phyloP scores from a whole-genome alignment of 1,139 yeast genomes.

The Candida anutae region DNA sequence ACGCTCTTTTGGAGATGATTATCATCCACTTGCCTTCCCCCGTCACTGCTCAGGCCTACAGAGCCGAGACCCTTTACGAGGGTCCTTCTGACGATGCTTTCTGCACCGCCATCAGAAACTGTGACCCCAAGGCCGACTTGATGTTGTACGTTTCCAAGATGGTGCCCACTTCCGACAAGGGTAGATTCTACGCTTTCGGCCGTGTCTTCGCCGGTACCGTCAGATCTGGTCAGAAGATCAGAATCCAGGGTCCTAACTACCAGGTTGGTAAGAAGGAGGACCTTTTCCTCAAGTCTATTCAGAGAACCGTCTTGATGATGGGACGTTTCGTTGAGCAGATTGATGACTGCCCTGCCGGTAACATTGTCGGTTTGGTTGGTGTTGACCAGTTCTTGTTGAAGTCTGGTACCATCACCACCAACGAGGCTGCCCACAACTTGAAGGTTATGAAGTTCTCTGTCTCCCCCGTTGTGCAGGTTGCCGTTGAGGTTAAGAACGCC shows the following conservation, averaged over 20 bases:
- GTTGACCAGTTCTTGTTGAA: slow-evolving; percentile 98
- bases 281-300: slow-evolving; percentile 92
- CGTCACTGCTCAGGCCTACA: slow-evolving; percentile 97
- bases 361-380: slow-evolving; percentile 99
- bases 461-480: slow-evolving; percentile 99
- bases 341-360: slow-evolving; percentile 99
- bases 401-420: slow-evolving; percentile 98
- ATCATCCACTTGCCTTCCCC: slow-evolving; percentile 98
- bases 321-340: slow-evolving; percentile 97
- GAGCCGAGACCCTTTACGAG: slow-evolving; percentile 99
- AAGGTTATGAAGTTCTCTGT: slow-evolving; percentile 99
- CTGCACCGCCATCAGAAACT: slow-evolving; percentile 89
- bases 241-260: slow-evolving; percentile 99
- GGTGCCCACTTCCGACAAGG: slow-evolving; percentile 99
- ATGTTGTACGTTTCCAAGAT: slow-evolving; percentile 99
- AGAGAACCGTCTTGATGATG: slow-evolving; percentile 99
- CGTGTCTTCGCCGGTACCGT: slow-evolving; percentile 99
- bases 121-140: slow-evolving; percentile 98
- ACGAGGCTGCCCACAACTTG: slow-evolving; percentile 97
- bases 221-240: slow-evolving; percentile 96
- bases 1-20: slow-evolving; percentile 98
- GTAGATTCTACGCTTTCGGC: slow-evolving; percentile 99
- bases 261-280: slow-evolving; percentile 97
- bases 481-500: slow-evolving; percentile 99
- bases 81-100: slow-evolving; percentile 96